Evolutionary conservation across 2,329 filamentous ascomycete genomes (phyloP), one percentile per base, ranked within the genome.

Genomic region (Aspergillus alliaceus): DNA sequence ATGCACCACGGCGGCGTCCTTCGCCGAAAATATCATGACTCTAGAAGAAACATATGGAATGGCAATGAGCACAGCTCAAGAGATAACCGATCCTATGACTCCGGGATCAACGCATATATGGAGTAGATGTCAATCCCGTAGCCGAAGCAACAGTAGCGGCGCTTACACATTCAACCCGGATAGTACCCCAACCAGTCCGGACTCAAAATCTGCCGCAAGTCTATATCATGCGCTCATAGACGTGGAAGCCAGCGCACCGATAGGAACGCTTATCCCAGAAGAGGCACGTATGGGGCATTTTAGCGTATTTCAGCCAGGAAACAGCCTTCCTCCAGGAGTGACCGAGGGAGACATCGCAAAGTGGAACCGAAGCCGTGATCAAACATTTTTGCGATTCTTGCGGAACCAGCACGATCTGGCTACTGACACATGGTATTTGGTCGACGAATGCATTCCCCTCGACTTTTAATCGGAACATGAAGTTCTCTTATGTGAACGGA

Each of bases 1-100:
- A n/a, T 55, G 42, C 22, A 20, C 51, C 5, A 25, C 44, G 3
- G 54, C 27, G 14, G 46, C 39, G 7, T 25, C 29, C 14, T 35
- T 62, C 11, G 59, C 54, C 2, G 44, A 54, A 18, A 35, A 15
- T 1, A 56, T 75, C 15, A 71, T 74, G 37, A 55, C 54, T n/a
- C 18, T 74, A 3, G 72, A 75, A 54, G 71, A 73, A 53, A 62
- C 34, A n/a, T 52, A n/a, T n/a, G n/a, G n/a, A n/a, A n/a, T 54
- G 48, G 49, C 35, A 12, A 46, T 54, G 3, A 60, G 40, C 5
- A 29, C 52, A 20, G 32, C 20, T 18, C 24, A 51, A 18, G 25
- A 22, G 3, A 35, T 6, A 7, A n/a, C 9, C 8, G 7, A 32
- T 9, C 6, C 29, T 11, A 12, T 14, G 9, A 8, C 4, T 9